These are phyloP conservation scores for Fusarium sp. DNA, from an alignment of 2,329 filamentous ascomycete genomes.

Conservation along the genomic window DNA sequence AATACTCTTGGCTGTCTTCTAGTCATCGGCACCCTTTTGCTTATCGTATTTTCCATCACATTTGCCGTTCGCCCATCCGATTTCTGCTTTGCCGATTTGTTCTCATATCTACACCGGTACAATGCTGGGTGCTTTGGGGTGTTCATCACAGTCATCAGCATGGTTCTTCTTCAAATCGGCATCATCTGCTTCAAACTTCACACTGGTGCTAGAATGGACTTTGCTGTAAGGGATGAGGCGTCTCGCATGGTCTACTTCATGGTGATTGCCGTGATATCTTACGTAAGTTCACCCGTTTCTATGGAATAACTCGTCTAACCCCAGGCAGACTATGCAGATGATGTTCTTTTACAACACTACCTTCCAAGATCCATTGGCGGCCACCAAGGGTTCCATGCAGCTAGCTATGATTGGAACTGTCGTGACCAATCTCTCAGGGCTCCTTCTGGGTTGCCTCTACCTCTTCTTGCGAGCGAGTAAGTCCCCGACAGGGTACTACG, in stretches of 20 bases:
- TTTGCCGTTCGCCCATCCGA: conserved; percentile 63
- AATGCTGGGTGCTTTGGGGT: conserved; percentile 65
- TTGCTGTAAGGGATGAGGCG: conserved; percentile 68
- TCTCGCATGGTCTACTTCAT: conserved; percentile 77
- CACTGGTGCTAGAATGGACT: conserved; percentile 62
- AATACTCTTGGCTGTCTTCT: conserved; percentile 65
- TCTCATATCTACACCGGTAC: conserved; percentile 72
- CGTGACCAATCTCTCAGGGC: conserved; percentile 70
- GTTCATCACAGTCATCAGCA: conserved; percentile 59
- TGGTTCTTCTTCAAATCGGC: conserved; percentile 60
- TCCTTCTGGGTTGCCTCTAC: conserved; percentile 72
- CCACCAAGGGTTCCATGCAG: conserved; percentile 54
- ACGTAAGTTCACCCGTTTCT: conserved; percentile 55
- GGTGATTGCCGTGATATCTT: conserved; percentile 63
- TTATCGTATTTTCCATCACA: conserved; percentile 68
- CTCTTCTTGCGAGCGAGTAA: conserved; percentile 72
- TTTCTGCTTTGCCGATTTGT: conserved; percentile 72
- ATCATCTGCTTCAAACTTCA: conserved; percentile 67
- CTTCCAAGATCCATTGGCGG: conserved; percentile 51
- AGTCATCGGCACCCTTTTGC: conserved; percentile 58
- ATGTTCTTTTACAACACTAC: conserved; percentile 70
- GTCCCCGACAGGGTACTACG: conserved; percentile 61
- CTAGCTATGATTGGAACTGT: conserved; percentile 72
- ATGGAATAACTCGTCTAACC: conserved; percentile 43
- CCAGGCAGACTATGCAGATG: conserved; percentile 63